phyloP scores from a whole-genome alignment of 2,329 filamentous ascomycete genomes.

The Fusarium sp. region DNA sequence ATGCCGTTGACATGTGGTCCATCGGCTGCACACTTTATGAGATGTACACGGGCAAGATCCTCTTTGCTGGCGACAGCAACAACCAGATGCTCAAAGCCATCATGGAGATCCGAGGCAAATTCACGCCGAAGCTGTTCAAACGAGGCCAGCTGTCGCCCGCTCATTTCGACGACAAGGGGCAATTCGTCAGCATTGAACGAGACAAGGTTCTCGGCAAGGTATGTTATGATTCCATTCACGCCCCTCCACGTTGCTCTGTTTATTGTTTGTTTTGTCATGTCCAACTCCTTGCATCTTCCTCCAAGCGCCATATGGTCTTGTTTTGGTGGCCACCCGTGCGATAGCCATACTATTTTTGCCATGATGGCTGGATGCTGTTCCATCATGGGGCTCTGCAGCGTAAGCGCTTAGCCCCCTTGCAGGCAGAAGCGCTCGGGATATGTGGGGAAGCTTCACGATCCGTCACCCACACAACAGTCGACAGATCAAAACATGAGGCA shows the following conservation, averaged over 20 bases:
- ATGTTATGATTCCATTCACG: slow-evolving; percentile 53
- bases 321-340: slow-evolving; percentile 26
- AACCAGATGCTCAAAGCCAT: slow-evolving; percentile 98
- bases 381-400: slow-evolving; percentile 38
- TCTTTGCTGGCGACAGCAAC: slow-evolving; percentile 95
- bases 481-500: slow-evolving; percentile 24
- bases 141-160: slow-evolving; percentile 80
- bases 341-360: slow-evolving; percentile 45
- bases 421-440: slow-evolving; percentile 40
- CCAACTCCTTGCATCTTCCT: slow-evolving; percentile 31
- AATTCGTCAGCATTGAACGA: slow-evolving; percentile 86
- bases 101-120: slow-evolving; percentile 94
- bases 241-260: slow-evolving; percentile 35
- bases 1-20: slow-evolving; percentile 96
- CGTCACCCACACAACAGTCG: slow-evolving; percentile 36
- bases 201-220: slow-evolving; percentile 90
- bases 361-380: slow-evolving; percentile 34
- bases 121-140: slow-evolving; percentile 89
- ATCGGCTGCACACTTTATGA: slow-evolving; percentile 98
- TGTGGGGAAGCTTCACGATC: slow-evolving; percentile 40
- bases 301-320: slow-evolving; percentile 35
- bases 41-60: slow-evolving; percentile 95
- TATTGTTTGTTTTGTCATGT: slow-evolving; percentile 32
- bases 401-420: slow-evolving; percentile 49
- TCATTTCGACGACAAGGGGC: slow-evolving; percentile 87